These are phyloP conservation scores for Carex pumila DNA, from an alignment of 176 grass and related monocot species.

Conservation along the genomic window DNA sequence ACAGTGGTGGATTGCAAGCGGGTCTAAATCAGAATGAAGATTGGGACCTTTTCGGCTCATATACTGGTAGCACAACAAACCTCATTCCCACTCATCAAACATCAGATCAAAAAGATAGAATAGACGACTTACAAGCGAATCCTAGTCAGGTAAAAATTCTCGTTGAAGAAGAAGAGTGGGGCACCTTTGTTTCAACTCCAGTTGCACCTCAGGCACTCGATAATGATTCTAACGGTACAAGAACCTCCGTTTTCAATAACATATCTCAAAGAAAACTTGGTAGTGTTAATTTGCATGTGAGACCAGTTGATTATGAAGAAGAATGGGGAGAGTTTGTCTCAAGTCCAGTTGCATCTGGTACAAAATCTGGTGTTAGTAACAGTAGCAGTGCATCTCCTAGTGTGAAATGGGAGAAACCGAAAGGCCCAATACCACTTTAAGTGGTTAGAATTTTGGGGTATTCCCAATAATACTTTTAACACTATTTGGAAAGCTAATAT, in stretches of 20 bases:
- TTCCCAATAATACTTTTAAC: too few relatives aligned
- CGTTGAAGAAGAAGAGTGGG: slow-evolving; percentile 15
- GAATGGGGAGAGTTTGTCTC: slow-evolving; percentile 21
- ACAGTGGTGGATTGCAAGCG: slow-evolving; percentile 1
- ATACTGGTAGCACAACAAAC: neutral
- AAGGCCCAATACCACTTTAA: slow-evolving; percentile 5
- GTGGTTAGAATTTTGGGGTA: too few relatives aligned
- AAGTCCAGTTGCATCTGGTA: slow-evolving; percentile 15
- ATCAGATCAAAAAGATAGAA: neutral
- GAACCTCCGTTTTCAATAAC: neutral
- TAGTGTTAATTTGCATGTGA: slow-evolving; percentile 6
- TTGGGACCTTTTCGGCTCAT: slow-evolving; percentile 11
- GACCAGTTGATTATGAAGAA: neutral
- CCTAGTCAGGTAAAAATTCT: neutral
- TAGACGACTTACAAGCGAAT: neutral
- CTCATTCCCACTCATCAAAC: neutral
- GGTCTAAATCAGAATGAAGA: neutral
- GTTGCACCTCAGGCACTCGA: neutral
- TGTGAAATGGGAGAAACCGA: slow-evolving; percentile 21
- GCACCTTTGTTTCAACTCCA: slow-evolving; percentile 15
- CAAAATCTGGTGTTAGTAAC: neutral
- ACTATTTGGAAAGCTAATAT: too few relatives aligned
- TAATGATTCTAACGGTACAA: neutral
- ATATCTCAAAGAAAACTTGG: slow-evolving; percentile 1
- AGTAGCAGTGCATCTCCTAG: neutral